Evolutionary conservation across 2,329 filamentous ascomycete genomes (phyloP), one percentile per base, ranked within the genome.

Genomic region (Clarireedia paspali): DNA sequence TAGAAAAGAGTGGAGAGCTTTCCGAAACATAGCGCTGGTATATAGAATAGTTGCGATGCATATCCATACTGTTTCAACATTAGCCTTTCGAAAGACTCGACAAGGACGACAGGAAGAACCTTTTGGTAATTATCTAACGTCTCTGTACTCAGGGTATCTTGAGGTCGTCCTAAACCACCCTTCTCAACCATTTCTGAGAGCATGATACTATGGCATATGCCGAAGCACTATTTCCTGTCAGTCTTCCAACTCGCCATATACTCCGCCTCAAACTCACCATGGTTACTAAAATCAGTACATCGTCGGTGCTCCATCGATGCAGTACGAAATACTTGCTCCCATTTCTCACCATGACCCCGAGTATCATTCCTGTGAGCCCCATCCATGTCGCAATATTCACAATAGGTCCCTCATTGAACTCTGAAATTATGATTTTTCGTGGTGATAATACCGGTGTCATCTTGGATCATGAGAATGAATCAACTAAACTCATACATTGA

Each of bases 361-460:
- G 64, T 23, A 73, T 57, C 38, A 71, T 68, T 6, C 71, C 56
- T 14, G 67, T 65, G 52, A 73, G 62, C 2, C 71, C 70, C n/a
- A 74, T 52, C 9, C 71, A 70, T 5, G 66, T 66, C 7, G 68
- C 66, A 38, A 74, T 70, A 17, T 73, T 70, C 10, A 74, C 64
- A 60, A 68, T 66, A 10, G 70, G 72, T 10, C 70, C 70, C 62
- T 72, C 70, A 56, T 74, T 72, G 34, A 62, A 59, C 20, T 68
- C 65, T 50, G 72, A 71, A n/a, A 74, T 67, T 23, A 70, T 66
- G 55, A 72, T 67, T 42, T 56, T 39, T 9, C 47, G 38, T 34
- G 53, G 27, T 12, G 20, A 52, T n/a, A 46, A 15, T 14, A 14
- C n/a, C 20, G 27, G 23, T 30, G 10, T 47, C 47, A 52, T 51